Evolutionary conservation across 192 early-diverging fungal genomes (phyloP).

Genomic region (Endogone sp.): DNA sequence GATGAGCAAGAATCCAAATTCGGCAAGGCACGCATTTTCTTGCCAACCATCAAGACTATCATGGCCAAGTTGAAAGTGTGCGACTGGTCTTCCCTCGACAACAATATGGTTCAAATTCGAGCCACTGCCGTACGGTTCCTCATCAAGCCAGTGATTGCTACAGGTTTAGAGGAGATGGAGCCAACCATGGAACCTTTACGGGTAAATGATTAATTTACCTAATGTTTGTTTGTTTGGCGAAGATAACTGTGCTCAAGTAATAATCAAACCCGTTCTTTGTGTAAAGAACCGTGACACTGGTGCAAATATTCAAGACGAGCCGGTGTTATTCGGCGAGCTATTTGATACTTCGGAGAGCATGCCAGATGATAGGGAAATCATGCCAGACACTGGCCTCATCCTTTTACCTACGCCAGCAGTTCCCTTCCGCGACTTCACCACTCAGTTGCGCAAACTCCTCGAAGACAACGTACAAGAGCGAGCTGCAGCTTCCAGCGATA

Average conservation of each 20-base stretch:
- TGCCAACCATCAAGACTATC: not conserved
- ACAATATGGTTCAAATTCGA: not conserved
- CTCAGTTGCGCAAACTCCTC: not conserved
- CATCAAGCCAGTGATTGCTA: not conserved
- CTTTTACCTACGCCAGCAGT: not conserved
- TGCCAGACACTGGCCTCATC: slow-evolving; percentile 7
- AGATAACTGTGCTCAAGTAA: no score
- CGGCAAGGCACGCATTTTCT: not conserved
- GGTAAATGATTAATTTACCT: no score
- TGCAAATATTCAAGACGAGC: not conserved
- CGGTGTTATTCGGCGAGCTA: not conserved
- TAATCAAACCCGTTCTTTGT: not conserved
- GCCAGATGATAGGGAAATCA: not conserved
- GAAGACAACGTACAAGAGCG: slow-evolving; percentile 2
- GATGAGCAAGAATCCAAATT: not conserved
- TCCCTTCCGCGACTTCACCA: not conserved
- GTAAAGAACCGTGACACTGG: not conserved
- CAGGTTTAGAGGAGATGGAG: not conserved
- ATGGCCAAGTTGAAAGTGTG: not conserved
- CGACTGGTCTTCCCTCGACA: not conserved
- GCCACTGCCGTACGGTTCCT: not conserved
- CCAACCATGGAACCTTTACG: not conserved
- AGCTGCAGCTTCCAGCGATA: not conserved
- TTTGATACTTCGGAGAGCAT: not conserved
- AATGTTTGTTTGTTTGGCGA: no score